Evolutionary conservation across 768 basidiomycete species (phyloP), one percentile per base, ranked within the genome.

Genomic region (Boletus sp.): DNA sequence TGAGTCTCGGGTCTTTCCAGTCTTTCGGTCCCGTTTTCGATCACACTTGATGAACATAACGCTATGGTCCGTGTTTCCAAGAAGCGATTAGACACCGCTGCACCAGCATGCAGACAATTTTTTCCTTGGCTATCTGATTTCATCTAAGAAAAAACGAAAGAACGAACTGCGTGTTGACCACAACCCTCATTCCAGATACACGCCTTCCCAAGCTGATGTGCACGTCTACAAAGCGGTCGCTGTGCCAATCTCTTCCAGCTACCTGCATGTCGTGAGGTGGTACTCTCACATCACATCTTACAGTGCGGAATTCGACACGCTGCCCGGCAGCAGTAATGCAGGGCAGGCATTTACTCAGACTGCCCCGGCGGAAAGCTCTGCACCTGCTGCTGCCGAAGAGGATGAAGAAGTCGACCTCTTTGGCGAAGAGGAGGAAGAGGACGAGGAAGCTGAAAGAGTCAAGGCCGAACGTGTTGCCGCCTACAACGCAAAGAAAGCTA

Each of bases 51-150:
- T 89, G 88, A 90, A 72, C 72, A 69, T 60, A 63, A 76, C 70
- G 88, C 88, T 88, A 88, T 91, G 91, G 90, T 93, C 90, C 90
- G 90, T 91, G 90, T 92, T 92, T 89, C 90, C 83, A 85, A 92
- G 88, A 84, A 83, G 87, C 84, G 88, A 84, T 78, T 87, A 93
- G 90, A 92, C 87, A 88, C 82, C 89, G 86, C 87, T 83, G 81
- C 74, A 74, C 74, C 77, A 81, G 71, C 71, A 76, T 90, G 89
- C 86, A 77, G 89, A 91, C 64, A 88, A 67, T 64, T 71, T 71
- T 72, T 72, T 74, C 79, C 87, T 79, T 85, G 82, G 87, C 85
- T 70, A 65, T 83, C 88, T 91, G 90, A 91, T 67, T 47, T 56
- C 39, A 53, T 65, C 34, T 46, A 23, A 7, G 32, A 42, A 50